Base-by-base conservation (phyloP, 768 basidiomycete species). In the Pisolithus albus region DNA sequence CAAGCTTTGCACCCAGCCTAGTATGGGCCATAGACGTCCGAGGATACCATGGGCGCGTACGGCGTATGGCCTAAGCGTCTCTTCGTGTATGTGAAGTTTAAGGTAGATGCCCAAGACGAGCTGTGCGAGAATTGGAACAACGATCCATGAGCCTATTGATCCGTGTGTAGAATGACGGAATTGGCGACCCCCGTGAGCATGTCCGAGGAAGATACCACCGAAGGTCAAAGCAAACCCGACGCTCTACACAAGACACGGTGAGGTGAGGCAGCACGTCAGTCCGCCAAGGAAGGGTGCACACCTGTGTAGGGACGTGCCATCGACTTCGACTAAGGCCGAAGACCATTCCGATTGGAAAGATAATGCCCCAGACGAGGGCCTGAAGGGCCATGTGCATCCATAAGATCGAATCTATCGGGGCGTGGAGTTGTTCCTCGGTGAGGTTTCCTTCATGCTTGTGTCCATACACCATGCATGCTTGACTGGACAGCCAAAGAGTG, bases 301-400 rank as follows among this genome's bases (percentile, higher is more conserved):
- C 88, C 70, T 95, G 93, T 5, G 92, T 64, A 5, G 93, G 92
- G 41, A 93, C 91, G 65, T 96, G 93, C 84, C 88, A 94, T 60
- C 83, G 78, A 65, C 91, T 93, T 53, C 83, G 75, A n/a, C 81
- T 70, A 15, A 90, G 70, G 16, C 85, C 85, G 4, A 88, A 68
- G 0, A 88, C 82, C 86, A 88, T 87, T 26, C 84, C 93, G 7
- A 83, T 74, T 0, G 93, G 93, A 61, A 95, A 96, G 30, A 92
- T 62, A 2, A 95, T 59, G 4, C 90, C 91, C 93, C 93, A 95
- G 5, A 88, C 82, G 7, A 76, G 59, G 3, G 77, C 80, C 59
- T 96, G 93, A 11, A 95, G 65, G 30, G 75, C 72, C 48, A 93
- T 92, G 64, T 95, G 92, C 19, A 91, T 78, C 80, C 83, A 88